Evolutionary conservation across 305 asterid genomes (phyloP).

Genomic region (Fraxinus floribunda): DNA sequence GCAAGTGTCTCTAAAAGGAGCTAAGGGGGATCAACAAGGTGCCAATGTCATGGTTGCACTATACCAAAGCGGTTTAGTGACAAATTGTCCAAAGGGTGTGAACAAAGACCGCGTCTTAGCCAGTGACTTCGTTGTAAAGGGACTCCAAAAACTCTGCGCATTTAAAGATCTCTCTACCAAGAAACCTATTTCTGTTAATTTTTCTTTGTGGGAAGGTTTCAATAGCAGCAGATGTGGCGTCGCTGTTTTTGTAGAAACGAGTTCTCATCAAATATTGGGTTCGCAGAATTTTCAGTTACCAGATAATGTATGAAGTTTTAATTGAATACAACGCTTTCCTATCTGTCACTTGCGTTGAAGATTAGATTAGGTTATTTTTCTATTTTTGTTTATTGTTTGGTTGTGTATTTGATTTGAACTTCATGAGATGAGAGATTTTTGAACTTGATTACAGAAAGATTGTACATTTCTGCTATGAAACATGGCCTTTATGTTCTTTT

Average conservation of each 20-base stretch:
- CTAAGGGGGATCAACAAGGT: conserved; percentile 51
- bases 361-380: neutral
- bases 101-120: conserved; percentile 67
- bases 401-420: neutral
- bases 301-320: conserved; percentile 33
- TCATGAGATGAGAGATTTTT: neutral
- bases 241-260: conserved; percentile 51
- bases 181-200: conserved; percentile 49
- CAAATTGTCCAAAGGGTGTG: conserved; percentile 57
- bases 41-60: conserved; percentile 65
- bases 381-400: neutral
- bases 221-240: conserved; percentile 63
- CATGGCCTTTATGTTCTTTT: neutral
- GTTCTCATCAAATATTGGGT: conserved; percentile 61
- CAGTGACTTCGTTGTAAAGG: conserved; percentile 72
- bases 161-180: conserved; percentile 47
- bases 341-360: neutral
- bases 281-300: conserved; percentile 78
- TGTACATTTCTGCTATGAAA: neutral
- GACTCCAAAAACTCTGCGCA: conserved; percentile 66
- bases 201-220: conserved; percentile 71
- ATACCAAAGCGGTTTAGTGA: conserved; percentile 62
- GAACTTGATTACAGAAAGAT: neutral
- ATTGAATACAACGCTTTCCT: neutral
- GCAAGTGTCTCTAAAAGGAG: conserved; percentile 60